Evolutionary conservation across 768 basidiomycete species (phyloP), one percentile per base, ranked within the genome.

Genomic region (Boletus bicolor): DNA sequence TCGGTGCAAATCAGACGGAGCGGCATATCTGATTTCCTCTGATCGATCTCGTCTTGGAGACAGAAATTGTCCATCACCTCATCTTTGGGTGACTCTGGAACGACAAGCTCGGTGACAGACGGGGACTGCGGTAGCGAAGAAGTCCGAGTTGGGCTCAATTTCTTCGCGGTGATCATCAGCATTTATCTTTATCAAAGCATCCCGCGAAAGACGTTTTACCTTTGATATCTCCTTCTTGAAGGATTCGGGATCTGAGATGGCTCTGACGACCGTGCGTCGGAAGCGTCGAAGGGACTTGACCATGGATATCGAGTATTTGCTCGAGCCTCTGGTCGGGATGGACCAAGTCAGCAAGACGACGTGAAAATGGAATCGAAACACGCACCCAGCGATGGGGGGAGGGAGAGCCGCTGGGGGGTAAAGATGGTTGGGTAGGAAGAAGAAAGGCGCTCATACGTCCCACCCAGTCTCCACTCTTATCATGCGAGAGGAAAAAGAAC

Each of bases 1-100:
- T 67, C 54, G 11, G 66, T 67, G 14, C 57, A 67, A 11, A 67
- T 59, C 36, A 67, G 55, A 34, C 59, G 67, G 11, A 67, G 55
- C 2, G 66, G 66, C 54, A 69, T 69, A 6, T 54, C 53, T 1
- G 64, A 59, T 41, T 53, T 65, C 39, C 14, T 56, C 37, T 58
- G 42, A 30, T 53, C 34, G 43, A 64, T 55, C 46, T 47, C 32
- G 1, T 64, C 64, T 45, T 62, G 57, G 8, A 64, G 52, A 7
- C 44, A 43, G 24, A 62, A 48, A 9, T 37, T 26, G 3, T 44
- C 39, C 11, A 26, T 34, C 24, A 21, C n/a, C 5, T 39, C 44
- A 17, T 44, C 50, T 9, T 53, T 45, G 19, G 32, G n/a, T 5
- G 26, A 41, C 19, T 14, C 30, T 0, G 49, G 47, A 24, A 48